Evolutionary conservation across 768 basidiomycete species (phyloP), one percentile per base, ranked within the genome.

Genomic region (Amanita rubescens): DNA sequence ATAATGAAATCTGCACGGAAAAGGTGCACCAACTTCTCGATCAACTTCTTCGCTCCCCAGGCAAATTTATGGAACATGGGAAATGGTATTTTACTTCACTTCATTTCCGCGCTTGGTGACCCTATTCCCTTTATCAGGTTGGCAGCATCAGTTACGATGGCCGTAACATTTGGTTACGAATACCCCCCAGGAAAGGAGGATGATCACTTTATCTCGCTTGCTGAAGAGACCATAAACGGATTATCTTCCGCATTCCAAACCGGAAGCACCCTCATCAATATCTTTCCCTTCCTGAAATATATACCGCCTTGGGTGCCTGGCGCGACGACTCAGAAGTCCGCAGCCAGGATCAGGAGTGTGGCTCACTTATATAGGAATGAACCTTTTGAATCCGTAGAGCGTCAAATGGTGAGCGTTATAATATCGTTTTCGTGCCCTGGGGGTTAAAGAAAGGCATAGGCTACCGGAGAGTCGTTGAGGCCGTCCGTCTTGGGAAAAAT

Each of bases 271-370:
- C 3, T 55, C 9, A 46, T 55, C 15, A 46, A 51, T 22, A 30
- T 55, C 8, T 24, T 57, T 3, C 39, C 41, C 15, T 38, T 37
- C 3, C 15, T 57, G 33, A 44, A 22, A 20, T 34, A 55, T 35
- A 24, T 57, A 3, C 57, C 57, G 3, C 38, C 42, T 3, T 57
- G 57, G 57, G 25, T 57, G 24, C 57, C 57, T 14, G 53, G 57
- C 2, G 42, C 53, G 8, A 37, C 42, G 3, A 50, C 54, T 37
- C 54, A 58, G 45, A 54, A 20, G 43, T 14, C 14, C 3, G 56
- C 39, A 24, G 42, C 34, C 11, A 7, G 32, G 2, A 7, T 51
- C 7, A 43, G 43, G 7, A 12, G 19, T 2, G n/a, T n/a, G n/a
- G n/a, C n/a, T n/a, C 4, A 38, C 12, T 11, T 8, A 38, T 30